phyloP scores from a whole-genome alignment of 441 rosid species.

The Erodium trifolium region DNA sequence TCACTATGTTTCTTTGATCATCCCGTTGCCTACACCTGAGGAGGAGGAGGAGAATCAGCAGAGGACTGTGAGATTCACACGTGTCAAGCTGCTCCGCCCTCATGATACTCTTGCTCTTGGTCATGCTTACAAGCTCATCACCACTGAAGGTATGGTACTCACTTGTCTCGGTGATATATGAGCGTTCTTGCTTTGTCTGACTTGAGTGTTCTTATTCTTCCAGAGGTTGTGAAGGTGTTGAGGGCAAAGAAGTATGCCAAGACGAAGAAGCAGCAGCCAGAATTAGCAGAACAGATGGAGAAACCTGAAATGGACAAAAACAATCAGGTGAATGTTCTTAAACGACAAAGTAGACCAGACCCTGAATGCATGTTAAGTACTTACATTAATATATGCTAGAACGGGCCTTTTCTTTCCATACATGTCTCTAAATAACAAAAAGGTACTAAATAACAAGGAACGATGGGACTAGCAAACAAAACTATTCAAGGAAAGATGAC shows the following conservation, averaged over 20 bases:
- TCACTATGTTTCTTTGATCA: conserved; percentile 83
- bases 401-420: not conserved
- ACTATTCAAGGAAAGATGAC: not conserved
- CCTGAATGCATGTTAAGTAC: not conserved
- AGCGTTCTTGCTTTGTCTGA: not conserved
- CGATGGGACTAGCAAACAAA: not conserved
- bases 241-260: conserved; percentile 76
- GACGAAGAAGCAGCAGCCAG: conserved; percentile 44
- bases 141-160: conserved; percentile 59
- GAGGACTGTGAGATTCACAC: conserved; percentile 61
- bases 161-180: not conserved
- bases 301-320: conserved; percentile 23
- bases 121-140: conserved; percentile 87
- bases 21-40: conserved; percentile 49
- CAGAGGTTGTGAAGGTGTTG: conserved; percentile 81
- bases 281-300: conserved; percentile 32
- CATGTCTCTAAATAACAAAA: not conserved
- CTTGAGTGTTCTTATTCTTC: not conserved
- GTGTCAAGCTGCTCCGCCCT: conserved; percentile 88
- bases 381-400: not conserved
- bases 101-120: conserved; percentile 74
- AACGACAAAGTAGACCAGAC: not conserved
- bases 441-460: no score
- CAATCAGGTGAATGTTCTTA: not conserved
- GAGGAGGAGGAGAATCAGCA: conserved; percentile 23